A percentile compares a stretch with the other conserved stretches of the same genome.
These are phyloP conservation scores for Talaromyces sp. DNA, from an alignment of 2,329 filamentous ascomycete species.

Conservation along the genomic window DNA sequence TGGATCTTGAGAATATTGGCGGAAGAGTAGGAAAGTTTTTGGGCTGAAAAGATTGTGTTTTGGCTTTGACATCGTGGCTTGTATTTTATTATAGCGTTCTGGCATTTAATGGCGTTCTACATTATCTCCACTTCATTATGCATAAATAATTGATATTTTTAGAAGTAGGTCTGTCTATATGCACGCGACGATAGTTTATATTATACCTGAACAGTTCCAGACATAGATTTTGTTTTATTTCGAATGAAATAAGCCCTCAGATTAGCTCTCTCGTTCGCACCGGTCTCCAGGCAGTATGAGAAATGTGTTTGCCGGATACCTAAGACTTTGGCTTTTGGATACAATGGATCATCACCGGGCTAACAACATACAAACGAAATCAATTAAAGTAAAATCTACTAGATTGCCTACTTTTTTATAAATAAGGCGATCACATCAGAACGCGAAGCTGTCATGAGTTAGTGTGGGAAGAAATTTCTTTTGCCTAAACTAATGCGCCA, in stretches of 20 bases:
- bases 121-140: background rate
- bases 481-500: background rate
- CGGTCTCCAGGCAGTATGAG: slow-evolving; percentile 30
- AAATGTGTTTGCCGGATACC: slow-evolving; percentile 29
- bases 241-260: slow-evolving; percentile 26
- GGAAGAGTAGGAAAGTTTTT: slow-evolving; percentile 77
- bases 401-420: background rate
- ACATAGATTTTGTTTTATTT: background rate
- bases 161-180: no score
- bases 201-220: background rate
- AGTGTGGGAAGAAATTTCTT: background rate
- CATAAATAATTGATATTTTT: no score
- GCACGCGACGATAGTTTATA: background rate
- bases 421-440: background rate
- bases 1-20: slow-evolving; percentile 88
- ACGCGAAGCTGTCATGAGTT: background rate
- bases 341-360: slow-evolving; percentile 34
- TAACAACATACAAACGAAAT: background rate
- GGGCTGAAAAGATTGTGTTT: slow-evolving; percentile 35
- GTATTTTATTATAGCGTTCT: slow-evolving; percentile 5
- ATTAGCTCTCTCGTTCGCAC: slow-evolving; percentile 44
- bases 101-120: slow-evolving; percentile 6
- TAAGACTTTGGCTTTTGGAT: slow-evolving; percentile 43
- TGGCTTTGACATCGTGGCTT: background rate
- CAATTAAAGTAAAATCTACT: background rate